Base-by-base conservation (phyloP, 2,329 filamentous ascomycete genomes). In the Cercospora berteroae region DNA sequence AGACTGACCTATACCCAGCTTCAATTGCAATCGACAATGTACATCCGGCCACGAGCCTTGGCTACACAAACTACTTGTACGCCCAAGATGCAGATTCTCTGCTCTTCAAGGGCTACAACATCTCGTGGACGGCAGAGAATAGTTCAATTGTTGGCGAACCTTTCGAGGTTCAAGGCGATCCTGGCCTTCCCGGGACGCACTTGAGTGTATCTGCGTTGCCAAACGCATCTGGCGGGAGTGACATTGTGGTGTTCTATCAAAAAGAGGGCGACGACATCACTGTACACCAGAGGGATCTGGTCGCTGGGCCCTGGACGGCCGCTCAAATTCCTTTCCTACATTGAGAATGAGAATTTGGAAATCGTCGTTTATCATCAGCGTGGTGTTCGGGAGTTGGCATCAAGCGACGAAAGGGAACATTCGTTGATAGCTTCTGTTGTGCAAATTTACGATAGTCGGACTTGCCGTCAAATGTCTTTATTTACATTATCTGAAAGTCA, bases 1-100 rank as follows among this genome's bases (percentile, higher is more conserved):
- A 20, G 2, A 29, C 33, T 44, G 16, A 20, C 25, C 7, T 25
- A 20, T 6, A 8, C 13, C 12, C 48, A 66, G 58, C 73, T n/a
- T 69, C 70, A 36, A 63, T 72, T 13, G 64, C 74, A 1, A 81
- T 81, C 61, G 71, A 69, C 13, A 73, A 78, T 33, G 78, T 82
- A 8, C 72, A 80, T 61, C 79, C 80, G 1, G 75, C 77, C 0
- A 79, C 79, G 1, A 79, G 77, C 1, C 73, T 82, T 0, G 80
- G 81, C 42, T 82, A 79, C 70, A 82, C 80, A 0, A 80, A 79
- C 48, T 80, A 76, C 67, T 78, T 82, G 64, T 83, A 82, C 68
- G 77, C 79, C 16, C 80, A 82, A 67, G 75, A 76, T 69, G 65
- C 62, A 12, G 73, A 69, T 1, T 77, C 78, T 36, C 71, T 74